A percentile compares a stretch with the other conserved stretches of the same genome.
phyloP scores from a whole-genome alignment of 148 eudicot species.

The Diospyros lotus region DNA sequence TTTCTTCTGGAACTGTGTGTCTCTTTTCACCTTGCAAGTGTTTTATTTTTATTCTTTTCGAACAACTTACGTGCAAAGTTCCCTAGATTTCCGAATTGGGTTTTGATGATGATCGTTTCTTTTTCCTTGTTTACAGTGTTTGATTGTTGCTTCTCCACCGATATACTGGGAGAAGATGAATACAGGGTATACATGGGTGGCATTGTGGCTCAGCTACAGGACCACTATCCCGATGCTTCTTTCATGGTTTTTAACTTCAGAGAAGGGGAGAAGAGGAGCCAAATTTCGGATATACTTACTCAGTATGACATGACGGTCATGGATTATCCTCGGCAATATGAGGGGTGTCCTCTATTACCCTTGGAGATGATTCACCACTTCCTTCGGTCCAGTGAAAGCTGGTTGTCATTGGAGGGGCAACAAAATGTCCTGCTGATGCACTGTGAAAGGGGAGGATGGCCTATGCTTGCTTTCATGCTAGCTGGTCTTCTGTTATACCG shows the following conservation, averaged over 20 bases:
- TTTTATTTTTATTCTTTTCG: no score
- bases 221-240: slow-evolving; percentile 60
- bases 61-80: no score
- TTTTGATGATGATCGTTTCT: neutral
- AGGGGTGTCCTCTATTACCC: slow-evolving; percentile 62
- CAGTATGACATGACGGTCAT: slow-evolving; percentile 74
- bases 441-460: slow-evolving; percentile 84
- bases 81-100: no score
- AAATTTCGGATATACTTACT: slow-evolving; percentile 55
- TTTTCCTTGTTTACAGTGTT: slow-evolving; percentile 41
- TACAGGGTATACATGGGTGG: slow-evolving; percentile 59
- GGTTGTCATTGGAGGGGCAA: slow-evolving; percentile 72
- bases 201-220: slow-evolving; percentile 64
- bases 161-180: slow-evolving; percentile 59
- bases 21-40: neutral
- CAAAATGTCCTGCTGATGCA: slow-evolving; percentile 70
- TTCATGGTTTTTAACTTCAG: slow-evolving; percentile 79
- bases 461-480: slow-evolving; percentile 76
- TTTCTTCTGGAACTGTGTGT: neutral
- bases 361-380: slow-evolving; percentile 71
- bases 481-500: slow-evolving; percentile 68
- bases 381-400: slow-evolving; percentile 75
- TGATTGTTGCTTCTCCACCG: slow-evolving; percentile 76
- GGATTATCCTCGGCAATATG: slow-evolving; percentile 72
- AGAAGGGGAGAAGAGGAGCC: slow-evolving; percentile 64